Evolutionary conservation across 2,329 filamentous ascomycete genomes (phyloP), one percentile per base, ranked within the genome.

Genomic region (Coniochaeta sp.): DNA sequence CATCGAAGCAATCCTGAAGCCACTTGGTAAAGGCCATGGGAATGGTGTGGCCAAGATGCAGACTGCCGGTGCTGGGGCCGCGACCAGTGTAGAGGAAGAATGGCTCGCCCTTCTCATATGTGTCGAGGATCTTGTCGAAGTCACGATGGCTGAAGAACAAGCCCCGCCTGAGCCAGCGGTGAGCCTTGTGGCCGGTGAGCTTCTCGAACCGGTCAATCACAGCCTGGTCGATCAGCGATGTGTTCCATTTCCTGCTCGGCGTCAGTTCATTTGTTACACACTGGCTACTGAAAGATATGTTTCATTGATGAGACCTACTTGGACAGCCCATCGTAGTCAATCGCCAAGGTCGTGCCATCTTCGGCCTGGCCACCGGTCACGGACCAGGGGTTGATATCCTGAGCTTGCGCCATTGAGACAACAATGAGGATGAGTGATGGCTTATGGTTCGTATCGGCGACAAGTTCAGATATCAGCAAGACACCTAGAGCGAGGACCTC

Each of bases 51-150:
- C 90, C 90, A 63, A 96, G 81, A 66, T 96, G 91, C 83, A 96
- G 58, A 47, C 53, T 89, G 66, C 91, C 91, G 61, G 86, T 94
- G 63, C 87, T 92, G 1, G 92, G 92, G 0, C 94, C 94, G 59
- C 94, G 83, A 14, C 94, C 92, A 1, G 94, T 97, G 65, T 99
- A 97, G 52, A 97, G 78, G 70, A 91, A 94, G 73, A 97, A 97
- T 9, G 90, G 89, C 66, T 96, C 85, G 60, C 90, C 89, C 66
- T 86, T 86, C 75, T 97, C 92, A 71, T 96, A 90, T 55, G 82
- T 82, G 69, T 95, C 89, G 56, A 99, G 78, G 61, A 97, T 96
- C 61, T 82, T 75, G 64, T 89, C 83, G 53, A 99, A 79, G 68
- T 97, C 92, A 60, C 94, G 83, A 69, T 96, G 91, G 59, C 86